These are phyloP conservation scores for Citrus hindsii DNA, from an alignment of 345 rosid species.

Conservation along the genomic window DNA sequence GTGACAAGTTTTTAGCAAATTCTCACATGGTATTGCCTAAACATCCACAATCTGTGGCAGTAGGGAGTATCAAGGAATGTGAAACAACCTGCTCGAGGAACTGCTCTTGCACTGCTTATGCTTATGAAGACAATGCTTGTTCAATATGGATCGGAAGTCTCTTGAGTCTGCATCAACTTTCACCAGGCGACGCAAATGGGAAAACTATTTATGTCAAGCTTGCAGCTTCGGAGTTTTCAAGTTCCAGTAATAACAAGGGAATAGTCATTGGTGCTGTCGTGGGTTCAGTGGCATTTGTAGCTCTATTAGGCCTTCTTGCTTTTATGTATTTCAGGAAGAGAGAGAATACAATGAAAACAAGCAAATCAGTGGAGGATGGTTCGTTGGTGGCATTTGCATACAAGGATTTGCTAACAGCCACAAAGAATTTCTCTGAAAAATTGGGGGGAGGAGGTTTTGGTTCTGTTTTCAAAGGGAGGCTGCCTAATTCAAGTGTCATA, in stretches of 20 bases:
- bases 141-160: constrained; percentile 52
- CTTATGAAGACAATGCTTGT: constrained; percentile 40
- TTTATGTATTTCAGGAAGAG: constrained; percentile 33
- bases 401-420: constrained; percentile 59
- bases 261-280: constrained; percentile 35
- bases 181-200: constrained; percentile 32
- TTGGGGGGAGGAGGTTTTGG: constrained; percentile 90
- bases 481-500: constrained; percentile 59
- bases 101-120: constrained; percentile 72
- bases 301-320: constrained; percentile 26
- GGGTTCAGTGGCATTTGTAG: constrained; percentile 29
- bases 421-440: constrained; percentile 73
- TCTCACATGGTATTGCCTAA: constrained; percentile 23
- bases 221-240: constrained; percentile 61
- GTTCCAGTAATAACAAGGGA: constrained; percentile 29
- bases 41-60: constrained; percentile 5
- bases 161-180: constrained; percentile 35
- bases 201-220: constrained; percentile 44
- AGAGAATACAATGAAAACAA: constrained; percentile 17
- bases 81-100: constrained; percentile 39
- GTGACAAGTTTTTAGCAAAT: constrained; percentile 27
- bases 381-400: constrained; percentile 62
- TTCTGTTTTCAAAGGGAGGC: constrained; percentile 72
- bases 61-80: constrained; percentile 33
- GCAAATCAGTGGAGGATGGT: constrained; percentile 58